A percentile compares a stretch with the other conserved stretches of the same genome.
These are phyloP conservation scores for Cryptococcus neoformans DNA, from an alignment of 1,284 basidiomycete species.

Conservation along the genomic window DNA sequence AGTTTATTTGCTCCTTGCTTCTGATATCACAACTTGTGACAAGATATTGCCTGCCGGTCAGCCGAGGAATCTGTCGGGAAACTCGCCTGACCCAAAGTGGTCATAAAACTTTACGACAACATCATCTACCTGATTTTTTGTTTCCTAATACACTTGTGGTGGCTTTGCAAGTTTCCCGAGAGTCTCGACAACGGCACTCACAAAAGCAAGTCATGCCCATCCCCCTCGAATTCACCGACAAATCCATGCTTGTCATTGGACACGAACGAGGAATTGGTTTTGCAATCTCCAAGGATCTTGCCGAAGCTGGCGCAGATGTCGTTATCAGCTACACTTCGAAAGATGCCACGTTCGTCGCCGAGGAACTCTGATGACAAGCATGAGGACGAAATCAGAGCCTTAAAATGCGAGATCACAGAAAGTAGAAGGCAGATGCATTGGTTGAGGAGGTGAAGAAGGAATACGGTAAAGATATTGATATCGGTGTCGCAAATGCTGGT, in stretches of 20 bases:
- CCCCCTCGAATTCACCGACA: constrained; percentile 6
- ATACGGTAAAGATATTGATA: constrained; percentile 38
- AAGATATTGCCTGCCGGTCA: neutral
- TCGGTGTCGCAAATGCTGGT: constrained; percentile 33
- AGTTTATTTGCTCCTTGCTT: neutral
- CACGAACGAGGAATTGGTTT: constrained; percentile 50
- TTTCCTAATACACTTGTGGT: neutral
- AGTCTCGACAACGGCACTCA: neutral
- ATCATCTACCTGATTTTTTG: too few species aligned
- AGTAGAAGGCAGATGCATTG: constrained; percentile 28
- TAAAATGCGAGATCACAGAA: constrained; percentile 38
- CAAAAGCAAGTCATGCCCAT: too few species aligned
- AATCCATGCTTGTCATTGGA: constrained; percentile 11
- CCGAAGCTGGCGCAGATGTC: constrained; percentile 44
- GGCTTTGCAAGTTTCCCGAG: neutral
- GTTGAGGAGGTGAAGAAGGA: constrained; percentile 24
- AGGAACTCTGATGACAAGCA: constrained; percentile 22
- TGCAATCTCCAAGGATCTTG: constrained; percentile 53
- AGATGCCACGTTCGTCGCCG: constrained; percentile 27
- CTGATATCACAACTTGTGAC: neutral
- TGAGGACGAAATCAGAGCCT: constrained; percentile 32
- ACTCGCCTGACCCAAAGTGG: neutral
- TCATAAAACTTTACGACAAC: too few species aligned
- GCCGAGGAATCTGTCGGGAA: neutral
- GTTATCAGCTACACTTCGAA: constrained; percentile 45